A percentile compares a stretch with the other conserved stretches of the same genome.
phyloP scores from a whole-genome alignment of 192 early-diverging fungal genomes.

The Coemansia guatemalensis region DNA sequence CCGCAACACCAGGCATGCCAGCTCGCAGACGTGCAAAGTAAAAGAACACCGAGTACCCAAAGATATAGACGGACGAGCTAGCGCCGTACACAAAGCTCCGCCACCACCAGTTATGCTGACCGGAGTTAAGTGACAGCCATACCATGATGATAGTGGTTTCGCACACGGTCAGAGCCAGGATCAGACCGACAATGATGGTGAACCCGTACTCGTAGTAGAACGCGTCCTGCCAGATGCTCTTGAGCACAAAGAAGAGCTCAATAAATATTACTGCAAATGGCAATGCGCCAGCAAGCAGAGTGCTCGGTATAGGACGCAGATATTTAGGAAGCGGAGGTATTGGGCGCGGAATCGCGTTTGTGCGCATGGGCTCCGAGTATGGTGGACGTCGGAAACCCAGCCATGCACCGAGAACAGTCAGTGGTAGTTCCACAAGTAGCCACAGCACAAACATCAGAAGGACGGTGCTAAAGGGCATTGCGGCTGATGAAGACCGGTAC shows the following conservation, averaged over 20 bases:
- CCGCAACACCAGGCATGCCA: slow-evolving; percentile 46
- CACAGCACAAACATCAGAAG: slow-evolving; percentile 76
- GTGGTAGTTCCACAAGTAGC: slow-evolving; percentile 75
- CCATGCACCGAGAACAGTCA: slow-evolving; percentile 84
- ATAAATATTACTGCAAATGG: slow-evolving; percentile 75
- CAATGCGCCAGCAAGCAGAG: slow-evolving; percentile 66
- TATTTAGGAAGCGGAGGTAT: slow-evolving; percentile 82
- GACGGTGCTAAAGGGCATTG: slow-evolving; percentile 88
- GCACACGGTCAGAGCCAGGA: slow-evolving; percentile 60
- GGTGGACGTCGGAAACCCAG: slow-evolving; percentile 73
- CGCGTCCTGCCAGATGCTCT: slow-evolving; percentile 67
- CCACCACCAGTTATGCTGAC: slow-evolving; percentile 94
- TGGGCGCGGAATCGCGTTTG: slow-evolving; percentile 89
- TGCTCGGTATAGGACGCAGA: slow-evolving; percentile 58
- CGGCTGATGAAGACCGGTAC: slow-evolving; percentile 81
- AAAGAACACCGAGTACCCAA: slow-evolving; percentile 76
- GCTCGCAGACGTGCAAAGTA: slow-evolving; percentile 67
- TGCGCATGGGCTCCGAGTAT: slow-evolving; percentile 86
- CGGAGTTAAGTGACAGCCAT: slow-evolving; percentile 65
- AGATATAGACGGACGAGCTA: slow-evolving; percentile 75
- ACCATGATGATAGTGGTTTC: slow-evolving; percentile 68
- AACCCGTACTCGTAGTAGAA: slow-evolving; percentile 68
- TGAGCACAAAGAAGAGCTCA: slow-evolving; percentile 70
- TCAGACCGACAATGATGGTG: slow-evolving; percentile 58
- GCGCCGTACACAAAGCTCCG: slow-evolving; percentile 76